Conservation (phyloP, 805 yeast species). For the Priceomyces fermenticarens region DNA sequence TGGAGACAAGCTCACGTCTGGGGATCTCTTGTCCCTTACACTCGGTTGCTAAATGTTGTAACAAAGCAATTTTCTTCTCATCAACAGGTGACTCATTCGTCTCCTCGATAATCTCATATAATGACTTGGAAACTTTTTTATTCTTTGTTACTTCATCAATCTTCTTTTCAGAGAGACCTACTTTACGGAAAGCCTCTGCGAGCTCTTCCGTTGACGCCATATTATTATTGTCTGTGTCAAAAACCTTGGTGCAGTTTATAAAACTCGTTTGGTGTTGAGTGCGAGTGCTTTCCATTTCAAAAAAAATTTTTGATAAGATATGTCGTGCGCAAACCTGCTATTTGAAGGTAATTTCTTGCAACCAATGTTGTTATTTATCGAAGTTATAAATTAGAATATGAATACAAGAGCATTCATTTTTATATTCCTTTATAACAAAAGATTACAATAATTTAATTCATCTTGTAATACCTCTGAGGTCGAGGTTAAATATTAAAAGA, state of each 20-base stretch:
- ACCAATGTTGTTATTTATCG: neutral
- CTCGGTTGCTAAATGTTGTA: conserved; percentile 76
- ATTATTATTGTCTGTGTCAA: neutral
- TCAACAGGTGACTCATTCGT: conserved; percentile 38
- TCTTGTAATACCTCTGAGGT: neutral
- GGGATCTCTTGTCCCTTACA: conserved; percentile 56
- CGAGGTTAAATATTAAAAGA: too few species aligned
- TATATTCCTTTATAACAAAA: neutral
- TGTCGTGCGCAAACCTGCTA: conserved; percentile 1
- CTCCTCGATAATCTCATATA: conserved; percentile 58
- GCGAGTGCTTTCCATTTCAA: neutral
- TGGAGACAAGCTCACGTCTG: conserved; percentile 50
- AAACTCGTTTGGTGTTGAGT: neutral
- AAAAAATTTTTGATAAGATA: conserved; percentile 5
- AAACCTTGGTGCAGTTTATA: neutral
- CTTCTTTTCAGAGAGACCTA: conserved; percentile 73
- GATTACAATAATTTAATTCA: neutral
- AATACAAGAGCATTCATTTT: neutral
- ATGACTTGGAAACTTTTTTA: conserved; percentile 73
- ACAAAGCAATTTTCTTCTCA: conserved; percentile 57
- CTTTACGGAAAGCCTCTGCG: conserved; percentile 32
- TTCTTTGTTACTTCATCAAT: conserved; percentile 80
- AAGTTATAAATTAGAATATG: neutral
- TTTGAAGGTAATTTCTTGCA: neutral
- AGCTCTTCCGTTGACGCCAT: conserved; percentile 25